These are phyloP conservation scores for Euryodendron excelsum DNA, from an alignment of 148 eudicot species.

Conservation along the genomic window DNA sequence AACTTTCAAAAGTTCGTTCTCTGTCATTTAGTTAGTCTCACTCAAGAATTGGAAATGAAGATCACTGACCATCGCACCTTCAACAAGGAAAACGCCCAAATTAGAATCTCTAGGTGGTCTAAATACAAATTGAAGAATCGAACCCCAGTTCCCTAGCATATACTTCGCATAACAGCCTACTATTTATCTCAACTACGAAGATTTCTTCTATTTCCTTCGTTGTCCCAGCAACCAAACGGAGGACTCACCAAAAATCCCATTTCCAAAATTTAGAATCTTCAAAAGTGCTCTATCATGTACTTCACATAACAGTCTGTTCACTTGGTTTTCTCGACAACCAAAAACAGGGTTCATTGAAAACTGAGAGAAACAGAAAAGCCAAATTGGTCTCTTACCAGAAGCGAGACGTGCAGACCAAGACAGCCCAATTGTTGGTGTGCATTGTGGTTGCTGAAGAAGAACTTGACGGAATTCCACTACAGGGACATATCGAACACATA, in stretches of 20 bases:
- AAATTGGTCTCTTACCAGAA: slow-evolving; percentile 52
- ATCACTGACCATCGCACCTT: not conserved
- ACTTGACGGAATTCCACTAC: slow-evolving; percentile 21
- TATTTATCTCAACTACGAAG: not conserved
- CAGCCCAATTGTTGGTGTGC: slow-evolving; percentile 99
- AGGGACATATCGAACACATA: not conserved
- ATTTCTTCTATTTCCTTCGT: not conserved
- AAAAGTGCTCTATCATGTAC: not conserved
- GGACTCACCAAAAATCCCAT: not conserved
- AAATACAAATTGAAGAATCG: not conserved
- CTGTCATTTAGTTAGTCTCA: no score
- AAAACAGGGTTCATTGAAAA: no score
- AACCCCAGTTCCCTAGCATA: not conserved
- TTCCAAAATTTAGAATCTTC: not conserved
- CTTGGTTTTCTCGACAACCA: not conserved
- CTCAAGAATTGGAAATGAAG: no score
- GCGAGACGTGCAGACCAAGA: slow-evolving; percentile 96
- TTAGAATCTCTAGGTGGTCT: not conserved
- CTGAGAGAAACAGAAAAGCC: not conserved
- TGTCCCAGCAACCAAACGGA: not conserved
- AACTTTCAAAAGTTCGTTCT: no score
- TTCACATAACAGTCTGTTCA: not conserved
- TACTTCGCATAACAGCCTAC: not conserved
- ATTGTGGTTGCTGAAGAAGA: slow-evolving; percentile 49
- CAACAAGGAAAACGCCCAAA: not conserved